These are phyloP conservation scores for Triticum timopheevii DNA, from an alignment of 176 grass and related monocot genomes.

Conservation along the genomic window DNA sequence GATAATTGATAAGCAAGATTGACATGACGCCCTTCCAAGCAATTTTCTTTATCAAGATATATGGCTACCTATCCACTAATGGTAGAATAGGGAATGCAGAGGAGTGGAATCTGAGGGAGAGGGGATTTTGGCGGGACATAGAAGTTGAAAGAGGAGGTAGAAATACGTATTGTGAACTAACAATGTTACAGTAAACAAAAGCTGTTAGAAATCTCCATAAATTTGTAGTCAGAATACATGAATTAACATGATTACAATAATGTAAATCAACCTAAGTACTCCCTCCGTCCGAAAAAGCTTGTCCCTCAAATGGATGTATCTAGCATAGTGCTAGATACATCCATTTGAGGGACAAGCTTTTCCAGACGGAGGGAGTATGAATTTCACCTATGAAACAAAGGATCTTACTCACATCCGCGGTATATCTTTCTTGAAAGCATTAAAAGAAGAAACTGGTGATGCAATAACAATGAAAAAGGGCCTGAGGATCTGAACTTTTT, in stretches of 20 bases:
- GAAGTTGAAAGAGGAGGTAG: background rate
- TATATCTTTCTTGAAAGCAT: background rate
- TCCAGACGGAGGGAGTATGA: background rate
- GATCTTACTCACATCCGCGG: background rate
- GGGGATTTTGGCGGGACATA: background rate
- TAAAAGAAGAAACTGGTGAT: background rate
- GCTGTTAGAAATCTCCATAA: background rate
- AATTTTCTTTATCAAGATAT: background rate
- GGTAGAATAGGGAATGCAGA: background rate
- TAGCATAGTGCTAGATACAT: too few species aligned
- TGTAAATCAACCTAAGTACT: background rate
- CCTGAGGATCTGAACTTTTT: background rate
- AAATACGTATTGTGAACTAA: background rate
- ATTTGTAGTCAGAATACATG: background rate
- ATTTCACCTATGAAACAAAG: background rate
- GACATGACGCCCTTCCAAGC: background rate
- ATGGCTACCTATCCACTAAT: background rate
- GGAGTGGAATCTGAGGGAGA: background rate
- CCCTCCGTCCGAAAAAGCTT: too few species aligned
- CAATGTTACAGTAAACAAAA: background rate
- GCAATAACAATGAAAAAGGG: background rate
- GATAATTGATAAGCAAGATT: background rate
- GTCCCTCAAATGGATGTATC: too few species aligned
- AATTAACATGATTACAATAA: background rate
- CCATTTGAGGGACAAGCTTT: too few species aligned